Base-by-base conservation (phyloP, 495 filamentous ascomycete species). In the Aspergillus taichungensis region DNA sequence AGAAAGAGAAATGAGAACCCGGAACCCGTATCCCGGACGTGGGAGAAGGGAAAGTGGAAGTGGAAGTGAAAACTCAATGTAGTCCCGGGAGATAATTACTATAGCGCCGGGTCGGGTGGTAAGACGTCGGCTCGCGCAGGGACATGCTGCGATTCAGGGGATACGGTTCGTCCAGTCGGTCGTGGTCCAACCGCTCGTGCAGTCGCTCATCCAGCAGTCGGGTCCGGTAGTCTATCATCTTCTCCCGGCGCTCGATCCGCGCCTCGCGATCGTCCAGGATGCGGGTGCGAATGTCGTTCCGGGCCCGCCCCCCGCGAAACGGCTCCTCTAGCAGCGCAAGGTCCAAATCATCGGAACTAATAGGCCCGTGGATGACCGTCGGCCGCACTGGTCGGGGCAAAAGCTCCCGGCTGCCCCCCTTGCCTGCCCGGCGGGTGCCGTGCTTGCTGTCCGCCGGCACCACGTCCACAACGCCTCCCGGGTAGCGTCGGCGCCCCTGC, bases 221-320 rank as follows among this genome's bases (percentile, higher is more conserved):
- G 1, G 48, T 47, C 13, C 53, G 56, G 24, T 42, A 42, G 9
- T 57, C 48, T 13, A 60, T 37, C 10, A 50, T 33, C 9, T 53
- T 52, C 46, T 63, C 62, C 13, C 60, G 56, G 8, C 43, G 50
- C 29, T 56, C 55, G 37, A 65, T 37, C 6, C 55, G 43, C 14
- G 57, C 53, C 40, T 68, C 63, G 13, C 61, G 61, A 7, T 55
- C 31, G 9, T 59, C 54, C 32, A 64, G 52, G 37, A 66, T 54
- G 36, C 55, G 61, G 31, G 46, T 59, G 6, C 65, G 57, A 13
- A 60, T 42, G 8, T 64, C 63, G 40, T 61, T 51, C 3, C 46
- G 44, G 10, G 35, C 33, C 13, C 50, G 47, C 6, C 34, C 32
- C 13, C 44, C 51, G n/a, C 40, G 42, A 28, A 48, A 32, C 38